Evolutionary conservation across 805 yeast genomes (phyloP), one percentile per base, ranked within the genome.

Genomic region (Suhomyces pyralidae): DNA sequence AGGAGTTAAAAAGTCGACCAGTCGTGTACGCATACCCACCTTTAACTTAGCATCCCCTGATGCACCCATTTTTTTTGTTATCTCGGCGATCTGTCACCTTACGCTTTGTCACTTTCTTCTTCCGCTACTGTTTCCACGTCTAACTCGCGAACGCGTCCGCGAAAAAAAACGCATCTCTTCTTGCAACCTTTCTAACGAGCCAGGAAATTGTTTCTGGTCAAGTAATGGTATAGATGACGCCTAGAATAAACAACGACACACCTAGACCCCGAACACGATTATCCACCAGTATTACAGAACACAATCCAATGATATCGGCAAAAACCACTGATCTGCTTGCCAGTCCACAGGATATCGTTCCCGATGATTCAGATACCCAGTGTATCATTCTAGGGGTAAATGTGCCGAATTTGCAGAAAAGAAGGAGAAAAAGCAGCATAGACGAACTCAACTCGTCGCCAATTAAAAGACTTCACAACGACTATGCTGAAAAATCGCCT

Each of bases 381-480:
- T 46, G 49, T 17, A 34, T 44, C 22, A 36, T 46, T 6, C 15
- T 46, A 8, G 49, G 49, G 5, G 32, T 46, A 14, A 36, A 34
- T 15, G 49, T 46, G 32, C 49, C 49, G 14, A 34, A 46, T n/a
- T 24, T 46, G 22, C 26, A 42, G 17, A 42, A 42, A n/a, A 36
- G 42, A 24, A 24, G 46, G 14, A 19, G 26, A 6, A 17, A 22
- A 19, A 45, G 47, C 22, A 48, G 67, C 63, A 12, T 26, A 8
- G 57, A 40, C 7, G 62, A 60, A 28, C 54, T 60, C 44, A 54
- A 57, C 55, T 65, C 69, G 5, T 66, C 70, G 1, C 70, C 70
- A 2, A 57, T 66, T 19, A 59, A 57, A 42, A 49, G 28, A 26
- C 9, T 38, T 2, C 34, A 25, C 30, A 30, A 25, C 24, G 22